Percentiles rank a stretch among this genome's conserved stretches.
phyloP scores from a whole-genome alignment of 2,329 filamentous ascomycete species.

The Helminthosporium solani region DNA sequence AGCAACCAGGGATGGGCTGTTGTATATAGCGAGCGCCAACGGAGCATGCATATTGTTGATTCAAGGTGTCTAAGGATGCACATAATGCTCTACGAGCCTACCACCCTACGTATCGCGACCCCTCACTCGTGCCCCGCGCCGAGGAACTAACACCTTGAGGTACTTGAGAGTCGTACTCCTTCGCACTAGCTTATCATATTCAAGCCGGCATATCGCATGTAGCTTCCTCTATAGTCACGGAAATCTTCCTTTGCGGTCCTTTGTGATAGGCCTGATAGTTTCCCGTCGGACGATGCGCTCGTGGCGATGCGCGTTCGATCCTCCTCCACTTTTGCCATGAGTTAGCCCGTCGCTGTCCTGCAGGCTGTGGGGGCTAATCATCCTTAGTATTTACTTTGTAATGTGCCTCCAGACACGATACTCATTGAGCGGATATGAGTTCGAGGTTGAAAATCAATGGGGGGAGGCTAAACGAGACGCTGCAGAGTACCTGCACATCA shows the following conservation, averaged over 20 bases:
- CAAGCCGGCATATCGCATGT: conserved; percentile 4
- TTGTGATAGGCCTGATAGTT: conserved; percentile 5
- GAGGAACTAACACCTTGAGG: not conserved
- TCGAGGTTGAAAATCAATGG: conserved; percentile 21
- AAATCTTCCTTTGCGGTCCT: conserved; percentile 10
- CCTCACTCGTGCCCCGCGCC: conserved; percentile 23
- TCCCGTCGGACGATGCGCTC: conserved; percentile 7
- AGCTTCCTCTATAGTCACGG: conserved; percentile 15
- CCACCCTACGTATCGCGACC: conserved; percentile 28
- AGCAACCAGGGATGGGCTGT: not conserved
- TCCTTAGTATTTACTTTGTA: too few species aligned
- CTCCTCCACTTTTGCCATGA: not conserved
- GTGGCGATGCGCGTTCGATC: conserved; percentile 4
- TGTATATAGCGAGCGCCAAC: conserved; percentile 1
- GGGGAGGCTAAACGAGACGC: conserved; percentile 22
- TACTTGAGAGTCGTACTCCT: conserved; percentile 9
- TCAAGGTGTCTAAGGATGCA: too few species aligned
- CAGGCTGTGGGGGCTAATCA: too few species aligned
- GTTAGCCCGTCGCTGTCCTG: not conserved
- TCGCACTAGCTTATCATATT: conserved; percentile 21
- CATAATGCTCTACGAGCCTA: too few species aligned
- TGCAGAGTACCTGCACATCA: conserved; percentile 29
- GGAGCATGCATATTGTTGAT: conserved; percentile 4
- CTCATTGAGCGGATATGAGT: conserved; percentile 6
- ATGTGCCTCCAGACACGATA: not conserved